A percentile compares a stretch with the other conserved stretches of the same genome.
Evolutionary conservation across 495 filamentous ascomycete species (phyloP).

Genomic region (Parathielavia hyrcaniae): DNA sequence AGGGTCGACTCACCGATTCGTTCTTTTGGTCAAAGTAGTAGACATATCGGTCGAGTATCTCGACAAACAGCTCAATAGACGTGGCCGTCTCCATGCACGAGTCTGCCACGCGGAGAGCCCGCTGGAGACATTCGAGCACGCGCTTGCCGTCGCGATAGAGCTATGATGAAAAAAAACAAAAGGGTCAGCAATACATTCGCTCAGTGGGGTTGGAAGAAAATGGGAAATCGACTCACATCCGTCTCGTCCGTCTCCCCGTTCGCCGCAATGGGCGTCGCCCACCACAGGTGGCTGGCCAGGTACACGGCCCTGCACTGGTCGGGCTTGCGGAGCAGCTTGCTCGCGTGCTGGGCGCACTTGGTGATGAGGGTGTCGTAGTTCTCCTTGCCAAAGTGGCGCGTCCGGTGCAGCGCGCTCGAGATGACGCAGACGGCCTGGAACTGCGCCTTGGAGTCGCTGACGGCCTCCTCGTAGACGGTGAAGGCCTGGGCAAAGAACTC

Average conservation of each 20-base stretch:
- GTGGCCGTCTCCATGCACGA: slow-evolving; percentile 99
- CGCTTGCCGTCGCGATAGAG: slow-evolving; percentile 96
- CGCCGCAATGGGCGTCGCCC: slow-evolving; percentile 82
- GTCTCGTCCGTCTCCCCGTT: slow-evolving; percentile 77
- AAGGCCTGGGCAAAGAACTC: slow-evolving; percentile 99
- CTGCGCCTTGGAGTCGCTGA: slow-evolving; percentile 90
- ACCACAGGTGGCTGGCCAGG: slow-evolving; percentile 93
- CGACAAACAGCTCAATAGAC: slow-evolving; percentile 93
- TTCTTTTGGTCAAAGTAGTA: slow-evolving; percentile 99
- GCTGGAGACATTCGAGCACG: slow-evolving; percentile 91
- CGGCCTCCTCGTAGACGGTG: slow-evolving; percentile 92
- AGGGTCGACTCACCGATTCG: slow-evolving; percentile 69
- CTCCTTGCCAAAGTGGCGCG: slow-evolving; percentile 83
- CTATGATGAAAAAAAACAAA: slow-evolving; percentile 44
- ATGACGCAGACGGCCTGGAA: slow-evolving; percentile 97
- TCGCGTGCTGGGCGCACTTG: slow-evolving; percentile 92
- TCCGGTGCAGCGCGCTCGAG: slow-evolving; percentile 77
- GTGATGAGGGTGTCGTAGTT: slow-evolving; percentile 99
- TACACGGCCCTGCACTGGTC: slow-evolving; percentile 97
- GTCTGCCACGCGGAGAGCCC: slow-evolving; percentile 90
- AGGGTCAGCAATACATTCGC: slow-evolving; percentile 25
- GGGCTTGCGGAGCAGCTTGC: slow-evolving; percentile 94
- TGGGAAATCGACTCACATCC: slow-evolving; percentile 53
- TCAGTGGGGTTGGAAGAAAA: background rate
- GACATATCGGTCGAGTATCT: slow-evolving; percentile 96